Percentiles rank a stretch among this genome's conserved stretches.
Conservation (phyloP, 2,329 filamentous ascomycete genomes). For the Arthrinium puccinioides region DNA sequence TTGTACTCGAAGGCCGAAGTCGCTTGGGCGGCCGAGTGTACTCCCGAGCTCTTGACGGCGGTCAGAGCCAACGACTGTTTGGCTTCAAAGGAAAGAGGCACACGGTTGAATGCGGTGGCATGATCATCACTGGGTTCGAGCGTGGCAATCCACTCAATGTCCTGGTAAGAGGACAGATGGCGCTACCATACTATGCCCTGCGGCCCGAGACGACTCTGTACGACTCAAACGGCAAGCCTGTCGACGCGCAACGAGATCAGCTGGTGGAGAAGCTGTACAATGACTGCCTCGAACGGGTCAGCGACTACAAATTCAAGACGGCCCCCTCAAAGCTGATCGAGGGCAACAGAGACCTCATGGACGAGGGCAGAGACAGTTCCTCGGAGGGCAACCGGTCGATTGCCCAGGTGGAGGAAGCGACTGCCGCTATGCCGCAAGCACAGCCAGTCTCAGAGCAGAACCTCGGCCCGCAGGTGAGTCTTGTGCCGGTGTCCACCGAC, state of each 20-base stretch:
- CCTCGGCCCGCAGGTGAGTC: constrained; percentile 43
- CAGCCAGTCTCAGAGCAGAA: constrained; percentile 46
- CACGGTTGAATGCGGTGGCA: constrained; percentile 94
- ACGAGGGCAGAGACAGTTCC: constrained; percentile 72
- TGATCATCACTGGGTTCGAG: constrained; percentile 97
- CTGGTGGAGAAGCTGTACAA: constrained; percentile 91
- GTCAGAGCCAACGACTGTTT: constrained; percentile 41
- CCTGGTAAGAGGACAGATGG: constrained; percentile 83
- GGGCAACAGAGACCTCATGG: constrained; percentile 75
- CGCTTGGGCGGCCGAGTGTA: constrained; percentile 90
- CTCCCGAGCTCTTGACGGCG: constrained; percentile 63
- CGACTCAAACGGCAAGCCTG: constrained; percentile 70
- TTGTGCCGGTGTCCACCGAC: constrained; percentile 59
- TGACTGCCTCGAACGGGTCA: constrained; percentile 85
- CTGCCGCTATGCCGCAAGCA: constrained; percentile 51
- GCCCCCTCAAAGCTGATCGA: constrained; percentile 64
- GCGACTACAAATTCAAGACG: constrained; percentile 78
- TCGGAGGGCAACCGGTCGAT: constrained; percentile 66
- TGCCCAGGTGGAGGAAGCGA: constrained; percentile 63
- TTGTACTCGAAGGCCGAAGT: constrained; percentile 80
- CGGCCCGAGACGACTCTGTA: constrained; percentile 81
- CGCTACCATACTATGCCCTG: constrained; percentile 76
- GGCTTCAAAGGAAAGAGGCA: constrained; percentile 53
- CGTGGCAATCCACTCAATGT: constrained; percentile 90
- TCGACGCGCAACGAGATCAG: constrained; percentile 71